A percentile compares a stretch with the other conserved stretches of the same genome.
phyloP scores from a whole-genome alignment of 768 basidiomycete genomes.

The Serendipita vermifera region DNA sequence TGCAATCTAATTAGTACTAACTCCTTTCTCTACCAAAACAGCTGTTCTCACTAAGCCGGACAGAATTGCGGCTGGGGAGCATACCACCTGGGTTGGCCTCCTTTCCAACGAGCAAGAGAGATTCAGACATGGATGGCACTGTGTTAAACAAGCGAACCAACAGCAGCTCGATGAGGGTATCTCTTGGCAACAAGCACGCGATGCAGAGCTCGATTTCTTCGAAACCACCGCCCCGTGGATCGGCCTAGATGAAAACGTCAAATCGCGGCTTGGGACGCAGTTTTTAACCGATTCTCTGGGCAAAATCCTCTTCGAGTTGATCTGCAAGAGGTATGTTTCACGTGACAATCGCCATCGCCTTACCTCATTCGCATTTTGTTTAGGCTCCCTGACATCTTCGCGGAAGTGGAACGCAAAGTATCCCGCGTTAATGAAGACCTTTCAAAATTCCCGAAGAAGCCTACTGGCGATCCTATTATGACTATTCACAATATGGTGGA shows the following conservation, averaged over 20 bases:
- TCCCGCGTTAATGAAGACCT: constrained; percentile 26
- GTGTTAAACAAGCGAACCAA: constrained; percentile 43
- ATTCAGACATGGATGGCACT: constrained; percentile 47
- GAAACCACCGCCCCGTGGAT: constrained; percentile 13
- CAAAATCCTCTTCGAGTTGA: constrained; percentile 45
- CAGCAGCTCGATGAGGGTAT: constrained; percentile 37
- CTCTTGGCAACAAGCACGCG: constrained; percentile 48
- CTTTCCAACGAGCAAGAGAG: constrained; percentile 10
- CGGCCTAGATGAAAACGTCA: background rate
- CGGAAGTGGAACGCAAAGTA: constrained; percentile 40
- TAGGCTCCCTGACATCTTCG: constrained; percentile 51
- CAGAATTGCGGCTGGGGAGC: constrained; percentile 44
- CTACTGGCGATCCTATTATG: constrained; percentile 42
- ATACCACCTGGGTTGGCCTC: constrained; percentile 36
- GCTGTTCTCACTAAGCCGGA: constrained; percentile 69
- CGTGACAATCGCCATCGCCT: background rate
- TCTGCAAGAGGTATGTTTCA: constrained; percentile 19
- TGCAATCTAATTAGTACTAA: background rate
- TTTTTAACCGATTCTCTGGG: constrained; percentile 44
- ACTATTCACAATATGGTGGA: constrained; percentile 41
- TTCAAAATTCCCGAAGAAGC: constrained; percentile 33
- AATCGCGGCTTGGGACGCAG: background rate
- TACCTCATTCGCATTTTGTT: background rate
- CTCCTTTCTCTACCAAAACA: constrained; percentile 22
- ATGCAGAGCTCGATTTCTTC: constrained; percentile 46